Evolutionary conservation across 345 rosid species (phyloP).

Genomic region (Cardamine resedifolia): DNA sequence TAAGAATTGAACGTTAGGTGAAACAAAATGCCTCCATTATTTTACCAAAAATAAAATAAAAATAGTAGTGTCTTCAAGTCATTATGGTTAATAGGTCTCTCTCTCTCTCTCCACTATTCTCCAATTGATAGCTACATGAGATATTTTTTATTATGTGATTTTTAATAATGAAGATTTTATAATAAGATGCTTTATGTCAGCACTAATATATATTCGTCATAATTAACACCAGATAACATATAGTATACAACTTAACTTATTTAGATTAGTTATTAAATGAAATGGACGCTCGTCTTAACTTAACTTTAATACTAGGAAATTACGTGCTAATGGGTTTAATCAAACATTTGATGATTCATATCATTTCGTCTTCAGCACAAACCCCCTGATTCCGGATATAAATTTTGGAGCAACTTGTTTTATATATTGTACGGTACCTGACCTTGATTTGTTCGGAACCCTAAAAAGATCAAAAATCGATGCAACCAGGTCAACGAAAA

Average conservation of each 20-base stretch:
- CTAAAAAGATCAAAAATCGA: constrained; percentile 13
- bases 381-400: too few relatives aligned
- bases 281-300: constrained; percentile 28
- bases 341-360: constrained; percentile 32
- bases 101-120: constrained; percentile 21
- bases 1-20: constrained; percentile 32
- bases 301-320: background rate
- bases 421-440: too few relatives aligned
- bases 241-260: constrained; percentile 6
- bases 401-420: background rate
- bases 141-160: constrained; percentile 20
- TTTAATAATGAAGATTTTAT: constrained; percentile 2
- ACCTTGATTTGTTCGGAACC: background rate
- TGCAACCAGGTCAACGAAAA: constrained; percentile 17
- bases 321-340: constrained; percentile 3
- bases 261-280: constrained; percentile 15
- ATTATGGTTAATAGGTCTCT: constrained; percentile 22
- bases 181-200: constrained; percentile 28
- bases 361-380: constrained; percentile 15
- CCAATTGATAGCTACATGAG: constrained; percentile 8
- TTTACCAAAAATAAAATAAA: too few relatives aligned
- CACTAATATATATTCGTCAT: constrained; percentile 36
- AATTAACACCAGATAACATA: background rate
- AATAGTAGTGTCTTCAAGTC: too few relatives aligned
- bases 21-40: constrained; percentile 8